A percentile compares a stretch with the other conserved stretches of the same genome.
phyloP scores from a whole-genome alignment of 305 asterid species.

The Plantago lanceolata region DNA sequence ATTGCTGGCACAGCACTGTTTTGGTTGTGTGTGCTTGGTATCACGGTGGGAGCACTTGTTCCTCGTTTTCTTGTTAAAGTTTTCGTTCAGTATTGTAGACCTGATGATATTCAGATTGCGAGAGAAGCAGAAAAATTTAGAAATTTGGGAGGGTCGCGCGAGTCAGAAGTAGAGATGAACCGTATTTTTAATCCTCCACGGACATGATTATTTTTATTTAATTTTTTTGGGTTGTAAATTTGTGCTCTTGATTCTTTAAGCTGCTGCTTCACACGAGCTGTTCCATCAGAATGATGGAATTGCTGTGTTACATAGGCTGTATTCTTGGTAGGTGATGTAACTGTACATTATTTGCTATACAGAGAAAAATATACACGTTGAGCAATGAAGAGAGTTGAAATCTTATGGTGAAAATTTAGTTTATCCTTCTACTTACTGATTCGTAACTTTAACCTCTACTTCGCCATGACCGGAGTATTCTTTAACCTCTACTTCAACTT shows the following conservation, averaged over 20 bases:
- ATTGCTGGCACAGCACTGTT: constrained; percentile 51
- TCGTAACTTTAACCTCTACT: too few species aligned
- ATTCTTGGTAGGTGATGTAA: constrained; percentile 39
- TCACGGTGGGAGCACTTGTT: constrained; percentile 50
- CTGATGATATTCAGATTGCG: constrained; percentile 67
- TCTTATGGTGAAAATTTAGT: background rate
- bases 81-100: constrained; percentile 42
- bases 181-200: constrained; percentile 39
- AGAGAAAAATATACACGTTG: background rate
- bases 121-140: constrained; percentile 72
- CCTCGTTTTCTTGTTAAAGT: constrained; percentile 73
- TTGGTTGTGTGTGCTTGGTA: constrained; percentile 74
- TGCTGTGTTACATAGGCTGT: constrained; percentile 32
- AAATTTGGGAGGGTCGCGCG: constrained; percentile 25
- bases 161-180: constrained; percentile 66
- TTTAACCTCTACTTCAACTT: too few species aligned
- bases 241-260: constrained; percentile 31
- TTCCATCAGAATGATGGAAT: constrained; percentile 22
- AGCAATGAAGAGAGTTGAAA: background rate
- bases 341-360: constrained; percentile 38
- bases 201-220: constrained; percentile 24
- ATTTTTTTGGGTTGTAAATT: constrained; percentile 8
- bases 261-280: constrained; percentile 27
- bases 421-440: too few species aligned
- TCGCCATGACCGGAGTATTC: too few species aligned